Evolutionary conservation across 2,329 filamentous ascomycete species (phyloP), one percentile per base, ranked within the genome.

Genomic region (Pseudonectria buxi): DNA sequence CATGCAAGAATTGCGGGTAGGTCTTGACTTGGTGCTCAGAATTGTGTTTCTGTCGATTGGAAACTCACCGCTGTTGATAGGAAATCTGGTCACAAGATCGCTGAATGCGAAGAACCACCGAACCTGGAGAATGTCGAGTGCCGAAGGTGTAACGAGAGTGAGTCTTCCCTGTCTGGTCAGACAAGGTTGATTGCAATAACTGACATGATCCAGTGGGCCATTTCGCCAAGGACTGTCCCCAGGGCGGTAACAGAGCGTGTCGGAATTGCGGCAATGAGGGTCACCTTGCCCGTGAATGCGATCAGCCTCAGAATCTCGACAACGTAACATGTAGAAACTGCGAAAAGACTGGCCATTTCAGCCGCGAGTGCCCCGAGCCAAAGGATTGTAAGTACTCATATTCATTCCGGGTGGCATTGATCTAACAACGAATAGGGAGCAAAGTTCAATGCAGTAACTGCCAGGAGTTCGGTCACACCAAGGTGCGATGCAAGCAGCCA

Each of bases 1-100:
- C 76, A 7, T 85, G 81, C 71, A 76, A 72, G 55, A 85, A 85
- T 54, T 85, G 81, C 64, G 74, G 72, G 67, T 69, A 46, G 40
- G 59, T 56, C 14, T 16, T 24, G 11, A 11, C 11, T 4, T 5
- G 26, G 4, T 24, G 3, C 6, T 2, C 2, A 26, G 14, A 18
- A 10, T 5, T 10, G 16, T 14, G 24, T 30, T 15, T 14, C 37
- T 39, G 35, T 47, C 28, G 31, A 29, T n/a, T n/a, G n/a, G 40
- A 45, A 30, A 50, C 28, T 14, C 24, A 1, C 18, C 18, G 9
- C 5, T 9, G 9, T 7, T 18, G 10, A 36, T 30, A 68, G 69
- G 7, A 58, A 76, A 58, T 59, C 61, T 14, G 73, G 72, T 12
- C 74, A 78, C 51, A 67, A 59, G 39, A 61, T 57, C 14, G 51